Percentiles rank a stretch among this genome's conserved stretches.
phyloP scores from a whole-genome alignment of 805 yeast genomes.

The Metschnikowia shivogae region DNA sequence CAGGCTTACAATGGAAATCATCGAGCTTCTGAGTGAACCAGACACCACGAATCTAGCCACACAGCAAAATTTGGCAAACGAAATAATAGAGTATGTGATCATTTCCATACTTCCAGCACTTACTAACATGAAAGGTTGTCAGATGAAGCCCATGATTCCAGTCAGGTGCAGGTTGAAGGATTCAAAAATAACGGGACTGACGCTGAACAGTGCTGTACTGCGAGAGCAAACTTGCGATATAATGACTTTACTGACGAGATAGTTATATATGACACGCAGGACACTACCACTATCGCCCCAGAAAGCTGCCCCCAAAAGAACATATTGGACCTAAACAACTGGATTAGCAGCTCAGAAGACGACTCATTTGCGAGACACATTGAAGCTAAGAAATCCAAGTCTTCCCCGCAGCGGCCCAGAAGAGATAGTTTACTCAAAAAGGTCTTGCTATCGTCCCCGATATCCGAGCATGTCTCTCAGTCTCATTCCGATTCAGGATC shows the following conservation, averaged over 20 bases:
- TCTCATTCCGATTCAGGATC: background rate
- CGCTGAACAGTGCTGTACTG: background rate
- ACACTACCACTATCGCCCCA: background rate
- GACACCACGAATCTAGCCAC: background rate
- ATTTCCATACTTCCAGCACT: background rate
- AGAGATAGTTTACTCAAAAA: background rate
- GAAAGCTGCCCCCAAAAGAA: background rate
- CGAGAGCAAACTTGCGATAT: background rate
- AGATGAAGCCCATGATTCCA: constrained; percentile 3
- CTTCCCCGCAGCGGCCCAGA: background rate
- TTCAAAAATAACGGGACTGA: background rate
- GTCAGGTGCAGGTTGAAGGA: background rate
- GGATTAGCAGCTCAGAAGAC: constrained; percentile 20
- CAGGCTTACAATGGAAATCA: constrained; percentile 10
- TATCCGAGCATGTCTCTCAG: constrained; percentile 3
- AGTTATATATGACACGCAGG: background rate
- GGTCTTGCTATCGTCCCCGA: constrained; percentile 11
- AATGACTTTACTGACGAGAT: background rate
- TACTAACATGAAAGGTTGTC: constrained; percentile 6
- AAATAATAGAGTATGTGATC: constrained; percentile 12
- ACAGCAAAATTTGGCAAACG: background rate
- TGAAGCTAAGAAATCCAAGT: background rate
- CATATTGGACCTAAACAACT: constrained; percentile 14
- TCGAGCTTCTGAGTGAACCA: constrained; percentile 16
- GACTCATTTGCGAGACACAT: constrained; percentile 8